These are phyloP conservation scores for Echria macrotheca DNA, from an alignment of 495 filamentous ascomycete species.

Conservation along the genomic window DNA sequence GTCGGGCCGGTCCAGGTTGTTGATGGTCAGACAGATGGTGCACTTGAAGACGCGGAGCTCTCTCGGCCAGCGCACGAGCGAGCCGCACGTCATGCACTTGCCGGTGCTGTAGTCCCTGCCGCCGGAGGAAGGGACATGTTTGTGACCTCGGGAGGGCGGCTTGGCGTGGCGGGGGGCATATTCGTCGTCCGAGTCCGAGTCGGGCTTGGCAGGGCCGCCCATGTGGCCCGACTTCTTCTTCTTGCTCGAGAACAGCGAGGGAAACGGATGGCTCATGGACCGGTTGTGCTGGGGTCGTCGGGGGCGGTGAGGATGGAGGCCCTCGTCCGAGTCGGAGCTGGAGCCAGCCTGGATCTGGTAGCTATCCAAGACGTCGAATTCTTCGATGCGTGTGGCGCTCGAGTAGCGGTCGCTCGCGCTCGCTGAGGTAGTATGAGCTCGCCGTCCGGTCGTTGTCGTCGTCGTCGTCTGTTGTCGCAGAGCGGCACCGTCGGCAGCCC, in stretches of 20 bases:
- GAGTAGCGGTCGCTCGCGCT: slow-evolving; percentile 14
- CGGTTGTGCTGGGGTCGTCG: slow-evolving; percentile 50
- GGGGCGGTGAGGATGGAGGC: slow-evolving; percentile 28
- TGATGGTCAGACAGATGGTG: slow-evolving; percentile 80
- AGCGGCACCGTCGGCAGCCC: neutral
- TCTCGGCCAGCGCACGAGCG: slow-evolving; percentile 76
- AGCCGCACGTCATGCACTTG: slow-evolving; percentile 77
- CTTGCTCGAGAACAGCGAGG: slow-evolving; percentile 54
- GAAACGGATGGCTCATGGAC: slow-evolving; percentile 73
- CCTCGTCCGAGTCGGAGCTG: slow-evolving; percentile 41
- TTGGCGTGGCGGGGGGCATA: slow-evolving; percentile 20
- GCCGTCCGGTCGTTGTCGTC: slow-evolving; percentile 5
- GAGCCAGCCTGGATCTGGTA: slow-evolving; percentile 29
- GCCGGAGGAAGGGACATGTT: slow-evolving; percentile 21
- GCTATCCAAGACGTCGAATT: slow-evolving; percentile 21
- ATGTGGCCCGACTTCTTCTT: slow-evolving; percentile 41
- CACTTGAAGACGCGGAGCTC: slow-evolving; percentile 73
- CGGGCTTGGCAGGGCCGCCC: slow-evolving; percentile 20
- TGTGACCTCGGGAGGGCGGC: slow-evolving; percentile 22
- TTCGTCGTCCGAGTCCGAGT: slow-evolving; percentile 25
- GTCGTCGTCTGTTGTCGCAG: slow-evolving; percentile 1
- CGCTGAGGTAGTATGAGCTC: slow-evolving; percentile 1
- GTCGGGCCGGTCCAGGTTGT: slow-evolving; percentile 59
- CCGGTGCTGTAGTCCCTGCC: slow-evolving; percentile 54
- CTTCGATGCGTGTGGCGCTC: slow-evolving; percentile 13